These are phyloP conservation scores for Sutorius eximius DNA, from an alignment of 1,284 basidiomycete genomes.

Conservation along the genomic window DNA sequence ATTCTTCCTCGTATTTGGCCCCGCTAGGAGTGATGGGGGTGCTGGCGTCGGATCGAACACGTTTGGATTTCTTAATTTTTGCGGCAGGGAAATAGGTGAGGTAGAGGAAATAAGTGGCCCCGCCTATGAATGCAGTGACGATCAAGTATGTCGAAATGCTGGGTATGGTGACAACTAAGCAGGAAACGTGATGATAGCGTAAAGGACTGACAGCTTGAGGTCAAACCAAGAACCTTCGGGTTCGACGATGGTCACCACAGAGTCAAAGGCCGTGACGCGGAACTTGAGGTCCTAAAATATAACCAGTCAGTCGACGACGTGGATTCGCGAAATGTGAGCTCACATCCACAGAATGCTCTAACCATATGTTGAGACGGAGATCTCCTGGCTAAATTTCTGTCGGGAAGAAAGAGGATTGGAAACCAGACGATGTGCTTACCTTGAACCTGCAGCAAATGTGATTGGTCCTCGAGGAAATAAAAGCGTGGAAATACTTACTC, in stretches of 20 bases:
- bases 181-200: not conserved
- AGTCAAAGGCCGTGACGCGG: constrained; percentile 74
- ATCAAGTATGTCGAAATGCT: constrained; percentile 80
- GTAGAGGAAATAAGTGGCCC: constrained; percentile 69
- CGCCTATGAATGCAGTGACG: constrained; percentile 63
- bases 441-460: constrained; percentile 53
- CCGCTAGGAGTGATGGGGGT: constrained; percentile 68
- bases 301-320: not conserved
- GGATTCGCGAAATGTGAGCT: constrained; percentile 24
- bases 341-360: constrained; percentile 71
- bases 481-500: constrained; percentile 58
- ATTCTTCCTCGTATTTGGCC: constrained; percentile 84
- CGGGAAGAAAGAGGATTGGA: not conserved
- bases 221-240: constrained; percentile 80
- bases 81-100: constrained; percentile 62
- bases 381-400: constrained; percentile 63
- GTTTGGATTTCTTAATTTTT: constrained; percentile 39
- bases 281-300: constrained; percentile 49
- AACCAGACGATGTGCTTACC: constrained; percentile 37
- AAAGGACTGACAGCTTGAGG: constrained; percentile 65
- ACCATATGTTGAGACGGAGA: constrained; percentile 74
- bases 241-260: constrained; percentile 80
- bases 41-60: constrained; percentile 43
- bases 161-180: constrained; percentile 5
- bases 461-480: constrained; percentile 10